Percentiles rank a stretch among this genome's conserved stretches.
Evolutionary conservation across 78 protist genomes (phyloP).

Genomic region (Trichosphaerium sp.): DNA sequence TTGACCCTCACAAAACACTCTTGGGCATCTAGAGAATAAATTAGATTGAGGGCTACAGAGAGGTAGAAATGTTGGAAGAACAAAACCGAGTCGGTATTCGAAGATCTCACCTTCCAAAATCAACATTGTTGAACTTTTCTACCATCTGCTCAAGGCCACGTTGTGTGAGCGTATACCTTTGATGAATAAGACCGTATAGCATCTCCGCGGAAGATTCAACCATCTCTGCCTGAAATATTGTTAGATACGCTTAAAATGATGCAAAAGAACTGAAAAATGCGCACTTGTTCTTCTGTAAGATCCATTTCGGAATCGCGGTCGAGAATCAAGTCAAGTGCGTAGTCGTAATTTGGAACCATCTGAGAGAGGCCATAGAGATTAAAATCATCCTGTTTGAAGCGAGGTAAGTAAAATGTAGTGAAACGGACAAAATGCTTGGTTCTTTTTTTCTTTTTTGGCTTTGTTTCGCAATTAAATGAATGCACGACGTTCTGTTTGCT

Average conservation of each 20-base stretch:
- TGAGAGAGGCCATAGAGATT: conserved; percentile 73
- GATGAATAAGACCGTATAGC: conserved; percentile 94
- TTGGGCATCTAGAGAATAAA: conserved; percentile 64
- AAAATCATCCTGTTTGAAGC: conserved; percentile 73
- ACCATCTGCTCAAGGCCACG: conserved; percentile 82
- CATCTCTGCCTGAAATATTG: conserved; percentile 17
- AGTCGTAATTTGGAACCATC: conserved; percentile 74
- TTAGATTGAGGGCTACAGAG: neutral
- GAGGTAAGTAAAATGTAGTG: too few relatives aligned
- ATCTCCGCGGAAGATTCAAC: conserved; percentile 65
- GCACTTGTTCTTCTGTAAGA: conserved; percentile 56
- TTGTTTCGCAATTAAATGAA: too few relatives aligned
- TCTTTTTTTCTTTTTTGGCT: too few relatives aligned
- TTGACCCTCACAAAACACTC: conserved; percentile 81
- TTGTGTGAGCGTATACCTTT: conserved; percentile 82
- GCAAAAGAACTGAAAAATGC: too few relatives aligned
- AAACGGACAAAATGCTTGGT: too few relatives aligned
- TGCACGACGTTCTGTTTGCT: too few relatives aligned
- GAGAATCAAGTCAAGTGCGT: conserved; percentile 84
- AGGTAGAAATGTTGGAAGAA: too few relatives aligned
- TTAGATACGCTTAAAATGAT: neutral
- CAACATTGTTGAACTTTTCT: conserved; percentile 71
- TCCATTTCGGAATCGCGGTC: conserved; percentile 66
- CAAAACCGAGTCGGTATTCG: neutral
- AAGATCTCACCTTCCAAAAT: conserved; percentile 61